These are phyloP conservation scores for Wickerhamomyces bovis DNA, from an alignment of 805 yeast genomes.

Conservation along the genomic window DNA sequence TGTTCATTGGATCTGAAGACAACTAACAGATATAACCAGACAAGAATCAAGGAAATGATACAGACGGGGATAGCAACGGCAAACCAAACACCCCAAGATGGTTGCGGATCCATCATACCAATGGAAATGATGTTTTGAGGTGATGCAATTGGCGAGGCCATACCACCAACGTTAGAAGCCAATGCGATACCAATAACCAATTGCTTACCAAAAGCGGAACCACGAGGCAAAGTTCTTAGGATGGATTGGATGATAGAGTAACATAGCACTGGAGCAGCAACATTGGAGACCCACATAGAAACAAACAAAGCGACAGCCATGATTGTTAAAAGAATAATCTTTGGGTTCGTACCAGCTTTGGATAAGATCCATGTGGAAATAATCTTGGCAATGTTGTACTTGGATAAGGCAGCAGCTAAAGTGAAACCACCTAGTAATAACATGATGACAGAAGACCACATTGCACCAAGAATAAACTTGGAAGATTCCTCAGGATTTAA, in stretches of 20 bases:
- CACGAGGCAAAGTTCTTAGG: slow-evolving; percentile 74
- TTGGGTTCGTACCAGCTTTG: slow-evolving; percentile 82
- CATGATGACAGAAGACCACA: slow-evolving; percentile 96
- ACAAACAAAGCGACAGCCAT: slow-evolving; percentile 84
- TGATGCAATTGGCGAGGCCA: slow-evolving; percentile 95
- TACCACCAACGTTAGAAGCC: slow-evolving; percentile 92
- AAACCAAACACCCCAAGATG: slow-evolving; percentile 94
- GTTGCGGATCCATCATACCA: slow-evolving; percentile 77
- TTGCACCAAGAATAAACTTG: slow-evolving; percentile 68
- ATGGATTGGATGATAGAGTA: slow-evolving; percentile 89
- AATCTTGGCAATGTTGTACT: slow-evolving; percentile 81
- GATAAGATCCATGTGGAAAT: slow-evolving; percentile 78
- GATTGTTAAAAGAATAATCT: slow-evolving; percentile 65
- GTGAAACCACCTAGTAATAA: slow-evolving; percentile 90
- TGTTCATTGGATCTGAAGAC: slow-evolving; percentile 53
- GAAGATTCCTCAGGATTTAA: slow-evolving; percentile 67
- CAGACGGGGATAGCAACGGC: slow-evolving; percentile 80
- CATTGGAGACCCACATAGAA: slow-evolving; percentile 95
- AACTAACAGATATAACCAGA: slow-evolving; percentile 68
- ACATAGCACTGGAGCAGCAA: slow-evolving; percentile 94
- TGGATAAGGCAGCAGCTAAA: slow-evolving; percentile 89
- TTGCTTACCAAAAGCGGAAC: slow-evolving; percentile 74
- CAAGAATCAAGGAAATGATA: slow-evolving; percentile 49
- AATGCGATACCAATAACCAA: slow-evolving; percentile 86
- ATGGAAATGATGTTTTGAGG: slow-evolving; percentile 94